Evolutionary conservation across 768 basidiomycete species (phyloP).

Genomic region (Phanerochaete sordida): DNA sequence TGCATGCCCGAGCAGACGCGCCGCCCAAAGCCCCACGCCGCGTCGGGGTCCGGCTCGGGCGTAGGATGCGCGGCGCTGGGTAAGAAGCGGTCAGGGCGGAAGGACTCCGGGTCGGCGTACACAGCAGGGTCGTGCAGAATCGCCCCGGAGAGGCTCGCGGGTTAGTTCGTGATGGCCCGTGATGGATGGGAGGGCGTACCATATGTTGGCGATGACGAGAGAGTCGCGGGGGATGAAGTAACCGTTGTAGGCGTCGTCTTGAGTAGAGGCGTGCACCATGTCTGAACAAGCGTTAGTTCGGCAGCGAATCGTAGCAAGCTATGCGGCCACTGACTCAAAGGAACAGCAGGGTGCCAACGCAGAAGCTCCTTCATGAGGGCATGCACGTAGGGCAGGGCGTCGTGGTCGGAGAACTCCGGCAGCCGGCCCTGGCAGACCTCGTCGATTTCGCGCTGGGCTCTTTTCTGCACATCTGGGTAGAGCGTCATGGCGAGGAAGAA

Average conservation of each 20-base stretch:
- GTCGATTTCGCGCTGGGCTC: slow-evolving; percentile 29
- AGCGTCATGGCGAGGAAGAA: slow-evolving; percentile 37
- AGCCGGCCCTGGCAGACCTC: slow-evolving; percentile 21
- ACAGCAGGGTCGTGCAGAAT: slow-evolving; percentile 35
- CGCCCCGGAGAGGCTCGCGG: slow-evolving; percentile 27
- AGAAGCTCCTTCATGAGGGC: slow-evolving; percentile 22
- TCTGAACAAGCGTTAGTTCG: slow-evolving; percentile 24
- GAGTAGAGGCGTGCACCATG: slow-evolving; percentile 15
- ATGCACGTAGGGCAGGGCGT: slow-evolving; percentile 21
- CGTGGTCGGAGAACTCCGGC: slow-evolving; percentile 22
- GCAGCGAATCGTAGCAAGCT: slow-evolving; percentile 18
- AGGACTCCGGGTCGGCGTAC: slow-evolving; percentile 28
- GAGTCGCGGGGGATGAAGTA: slow-evolving; percentile 29
- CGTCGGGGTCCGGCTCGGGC: slow-evolving; percentile 5
- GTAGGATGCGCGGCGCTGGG: slow-evolving; percentile 4
- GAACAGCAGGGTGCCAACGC: background rate
- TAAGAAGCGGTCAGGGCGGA: slow-evolving; percentile 17
- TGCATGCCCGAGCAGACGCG: slow-evolving; percentile 22
- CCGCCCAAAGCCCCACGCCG: slow-evolving; percentile 16
- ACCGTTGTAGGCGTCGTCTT: slow-evolving; percentile 29
- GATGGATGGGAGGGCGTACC: slow-evolving; percentile 11
- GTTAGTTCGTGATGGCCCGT: background rate
- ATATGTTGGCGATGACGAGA: slow-evolving; percentile 25
- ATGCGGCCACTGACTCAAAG: background rate
- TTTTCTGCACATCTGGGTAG: slow-evolving; percentile 27